These are phyloP conservation scores for Eucalyptus decipiens DNA, from an alignment of 345 rosid genomes.

Conservation along the genomic window DNA sequence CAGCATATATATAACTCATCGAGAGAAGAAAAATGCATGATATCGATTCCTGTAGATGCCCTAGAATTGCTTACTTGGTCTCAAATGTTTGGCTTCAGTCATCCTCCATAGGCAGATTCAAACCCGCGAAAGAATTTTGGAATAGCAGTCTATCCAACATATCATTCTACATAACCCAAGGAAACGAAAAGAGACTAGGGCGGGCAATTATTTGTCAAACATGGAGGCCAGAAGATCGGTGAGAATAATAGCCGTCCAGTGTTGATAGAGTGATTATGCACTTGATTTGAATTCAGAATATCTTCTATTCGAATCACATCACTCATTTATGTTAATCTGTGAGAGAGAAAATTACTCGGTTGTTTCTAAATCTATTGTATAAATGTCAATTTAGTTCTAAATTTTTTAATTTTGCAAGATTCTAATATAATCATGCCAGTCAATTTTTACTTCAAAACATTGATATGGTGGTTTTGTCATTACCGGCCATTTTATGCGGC, in stretches of 20 bases:
- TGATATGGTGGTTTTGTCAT: rapidly evolving
- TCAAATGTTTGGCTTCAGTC: not conserved
- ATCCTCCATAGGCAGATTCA: not conserved
- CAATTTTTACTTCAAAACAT: not conserved
- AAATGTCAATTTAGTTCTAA: rapidly evolving
- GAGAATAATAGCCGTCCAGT: rapidly evolving
- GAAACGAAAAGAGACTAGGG: not conserved
- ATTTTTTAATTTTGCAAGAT: not conserved
- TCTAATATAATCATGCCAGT: rapidly evolving
- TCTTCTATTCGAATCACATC: not conserved
- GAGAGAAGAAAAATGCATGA: not conserved
- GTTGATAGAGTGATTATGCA: rapidly evolving
- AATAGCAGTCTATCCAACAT: not conserved
- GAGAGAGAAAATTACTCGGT: rapidly evolving
- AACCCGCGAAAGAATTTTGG: not conserved
- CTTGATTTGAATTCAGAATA: rapidly evolving
- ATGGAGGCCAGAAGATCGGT: not conserved
- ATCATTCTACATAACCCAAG: not conserved
- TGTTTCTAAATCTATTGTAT: rapidly evolving
- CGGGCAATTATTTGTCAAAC: not conserved
- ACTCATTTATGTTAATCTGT: not conserved
- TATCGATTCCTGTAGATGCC: not conserved
- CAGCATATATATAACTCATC: not conserved
- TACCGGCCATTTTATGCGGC: rapidly evolving
- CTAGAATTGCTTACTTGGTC: not conserved